A percentile compares a stretch with the other conserved stretches of the same genome.
Evolutionary conservation across 2,329 filamentous ascomycete species (phyloP).

Genomic region (Plectosphaerella cucumerina): DNA sequence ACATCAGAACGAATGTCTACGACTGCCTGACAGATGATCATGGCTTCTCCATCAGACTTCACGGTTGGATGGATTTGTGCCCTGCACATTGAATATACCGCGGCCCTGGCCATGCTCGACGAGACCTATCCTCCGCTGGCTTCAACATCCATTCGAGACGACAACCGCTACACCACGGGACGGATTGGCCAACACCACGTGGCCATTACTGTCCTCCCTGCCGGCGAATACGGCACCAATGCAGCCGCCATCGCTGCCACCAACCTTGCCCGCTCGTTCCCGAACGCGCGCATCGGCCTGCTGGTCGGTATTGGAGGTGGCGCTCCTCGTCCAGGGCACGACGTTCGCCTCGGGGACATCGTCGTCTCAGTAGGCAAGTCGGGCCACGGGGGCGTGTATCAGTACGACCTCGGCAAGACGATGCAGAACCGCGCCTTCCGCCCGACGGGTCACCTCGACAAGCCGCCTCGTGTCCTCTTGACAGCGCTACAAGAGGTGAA

Average conservation of each 20-base stretch:
- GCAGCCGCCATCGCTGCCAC: constrained; percentile 10
- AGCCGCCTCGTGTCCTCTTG: constrained; percentile 4
- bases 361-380: constrained; percentile 17
- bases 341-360: constrained; percentile 22
- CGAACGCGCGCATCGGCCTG: neutral
- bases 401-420: constrained; percentile 19
- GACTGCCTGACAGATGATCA: too few species aligned
- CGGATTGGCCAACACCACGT: constrained; percentile 19
- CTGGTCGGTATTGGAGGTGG: constrained; percentile 1
- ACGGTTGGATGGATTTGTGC: constrained; percentile 21
- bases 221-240: constrained; percentile 11
- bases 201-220: constrained; percentile 17
- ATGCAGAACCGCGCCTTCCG: neutral
- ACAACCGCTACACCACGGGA: constrained; percentile 20
- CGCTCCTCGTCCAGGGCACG: neutral
- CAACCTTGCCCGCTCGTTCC: constrained; percentile 8
- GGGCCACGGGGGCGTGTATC: constrained; percentile 12
- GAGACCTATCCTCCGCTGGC: constrained; percentile 2
- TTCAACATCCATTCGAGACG: too few species aligned
- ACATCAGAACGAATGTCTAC: too few species aligned
- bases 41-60: too few species aligned
- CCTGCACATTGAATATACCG: constrained; percentile 17
- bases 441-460: neutral
- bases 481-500: constrained; percentile 2
- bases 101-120: constrained; percentile 20